Evolutionary conservation across 2,329 filamentous ascomycete genomes (phyloP), one percentile per base, ranked within the genome.

Genomic region (Penicillium decumbens): DNA sequence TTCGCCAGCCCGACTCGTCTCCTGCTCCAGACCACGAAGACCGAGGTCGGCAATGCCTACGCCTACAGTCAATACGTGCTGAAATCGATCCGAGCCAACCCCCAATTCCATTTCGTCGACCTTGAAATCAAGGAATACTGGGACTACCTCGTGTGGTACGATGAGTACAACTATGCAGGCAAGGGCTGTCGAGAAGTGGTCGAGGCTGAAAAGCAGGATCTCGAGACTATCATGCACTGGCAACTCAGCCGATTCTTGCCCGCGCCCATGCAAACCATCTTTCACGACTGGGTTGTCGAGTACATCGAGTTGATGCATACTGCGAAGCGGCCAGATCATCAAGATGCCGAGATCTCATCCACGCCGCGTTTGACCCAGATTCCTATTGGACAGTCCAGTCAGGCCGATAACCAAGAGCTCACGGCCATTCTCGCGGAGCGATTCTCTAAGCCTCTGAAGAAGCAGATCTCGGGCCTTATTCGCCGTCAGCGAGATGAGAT

Each of bases 71-170:
- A 97, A 70, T 99, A 98, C 72, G 95, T 98, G 54, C 80, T 98
- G 63, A 96, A 96, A 74, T 95, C 91, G 0, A 96, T 99, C 74
- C 92, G 95, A 71, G 84, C 84, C 49, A 96, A 96, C 64, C 90
- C 93, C 0, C 80, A 96, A 0, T 99, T 99, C 73, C 89, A 96
- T 69, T 98, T 98, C 66, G 84, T 99, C 55, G 93, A 98, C 62
- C 78, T 99, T 3, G 89, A 96, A 61, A 93, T 99, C 70, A 95
- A 92, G 59, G 93, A 98, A 67, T 99, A 96, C 71, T 99, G 93
- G 93, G 93, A 99, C 69, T 97, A 96, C 63, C 82, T 99, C 0
- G 84, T 96, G 3, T 99, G 93, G 93, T 97, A 97, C 60, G 93
- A 99, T 61, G 89, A 96, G 71, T 96, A 92, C 77, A 98, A 99